Percentiles rank a stretch among this genome's conserved stretches.
These are phyloP conservation scores for Acanthamoeba triangularis DNA, from an alignment of 208 protist species.

Conservation along the genomic window DNA sequence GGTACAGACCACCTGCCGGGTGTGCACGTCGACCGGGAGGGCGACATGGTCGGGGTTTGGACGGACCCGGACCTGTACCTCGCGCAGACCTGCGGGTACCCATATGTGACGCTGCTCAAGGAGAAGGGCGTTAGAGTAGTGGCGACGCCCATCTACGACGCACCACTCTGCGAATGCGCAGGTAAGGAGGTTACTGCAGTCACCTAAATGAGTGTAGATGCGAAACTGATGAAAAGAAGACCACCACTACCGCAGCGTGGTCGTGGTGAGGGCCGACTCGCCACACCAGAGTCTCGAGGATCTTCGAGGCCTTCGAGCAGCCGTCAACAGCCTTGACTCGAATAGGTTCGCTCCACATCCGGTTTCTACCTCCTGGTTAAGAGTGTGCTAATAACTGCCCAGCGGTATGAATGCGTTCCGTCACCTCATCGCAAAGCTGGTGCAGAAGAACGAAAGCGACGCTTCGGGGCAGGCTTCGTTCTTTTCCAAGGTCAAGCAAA, in stretches of 20 bases:
- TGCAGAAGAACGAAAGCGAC: background rate
- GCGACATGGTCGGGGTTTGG: background rate
- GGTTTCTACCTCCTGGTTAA: too few species aligned
- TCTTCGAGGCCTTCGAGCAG: background rate
- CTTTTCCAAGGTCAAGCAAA: background rate
- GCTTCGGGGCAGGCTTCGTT: background rate
- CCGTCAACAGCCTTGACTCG: background rate
- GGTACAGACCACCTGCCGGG: background rate
- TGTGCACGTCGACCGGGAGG: background rate
- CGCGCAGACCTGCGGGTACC: conserved; percentile 44
- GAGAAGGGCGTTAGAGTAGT: background rate
- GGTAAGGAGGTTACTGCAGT: background rate
- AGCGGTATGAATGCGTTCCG: conserved; percentile 27
- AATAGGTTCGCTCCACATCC: background rate
- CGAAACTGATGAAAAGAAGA: background rate
- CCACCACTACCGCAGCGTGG: background rate
- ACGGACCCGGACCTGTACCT: background rate
- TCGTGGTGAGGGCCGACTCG: background rate
- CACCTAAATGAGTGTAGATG: too few species aligned
- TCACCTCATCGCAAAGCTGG: background rate
- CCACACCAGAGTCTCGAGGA: background rate
- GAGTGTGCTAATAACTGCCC: background rate
- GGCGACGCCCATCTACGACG: background rate
- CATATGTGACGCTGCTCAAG: background rate
- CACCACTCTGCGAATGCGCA: background rate